Base-by-base conservation (phyloP, 805 yeast species). In the Yamadazyma takamatsuzukensis region DNA sequence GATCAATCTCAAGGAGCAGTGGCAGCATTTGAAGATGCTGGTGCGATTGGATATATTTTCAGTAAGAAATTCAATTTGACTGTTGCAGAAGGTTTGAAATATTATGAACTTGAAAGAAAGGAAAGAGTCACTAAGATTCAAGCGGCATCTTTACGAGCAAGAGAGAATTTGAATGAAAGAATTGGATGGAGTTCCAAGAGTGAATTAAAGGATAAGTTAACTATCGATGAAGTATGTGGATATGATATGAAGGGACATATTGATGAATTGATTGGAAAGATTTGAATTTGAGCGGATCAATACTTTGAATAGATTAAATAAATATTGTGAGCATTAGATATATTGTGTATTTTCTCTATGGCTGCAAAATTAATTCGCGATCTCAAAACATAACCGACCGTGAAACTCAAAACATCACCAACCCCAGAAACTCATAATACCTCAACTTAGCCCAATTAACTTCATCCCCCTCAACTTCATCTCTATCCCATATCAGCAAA, bases 381-480 rank as follows among this genome's bases (percentile, higher is more conserved):
- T n/a, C n/a, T n/a, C n/a, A n/a, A n/a, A n/a, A n/a, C n/a, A n/a
- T n/a, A n/a, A n/a, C n/a, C n/a, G n/a, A n/a, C n/a, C 11, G 10
- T 8, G 10, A 19, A 8, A 18, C 6, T 43, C 39, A 54, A 36
- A 55, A 53, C 56, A 53, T 51, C 8, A 54, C 61, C 25, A 54
- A 29, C 11, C 61, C 61, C 8, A 53, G 55, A 30, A 41, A 54
- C 30, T 51, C 48, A 32, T 40, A 52, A 33, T 40, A 53, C 27
- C 59, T 28, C 5, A 54, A 49, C 10, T 51, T 47, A 12, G 59
- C 61, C 60, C 60, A 54, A 27, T 54, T 54, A 12, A 54, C 56
- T 7, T 29, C 14, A 31, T 50, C 46, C 3, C 43, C 49, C 30
- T 50, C 57, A 7, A 30, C 25, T 14, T 27, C 10, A 29, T 53